Base-by-base conservation (phyloP, 1,139 yeast species). In the Suhomyces kunorum region DNA sequence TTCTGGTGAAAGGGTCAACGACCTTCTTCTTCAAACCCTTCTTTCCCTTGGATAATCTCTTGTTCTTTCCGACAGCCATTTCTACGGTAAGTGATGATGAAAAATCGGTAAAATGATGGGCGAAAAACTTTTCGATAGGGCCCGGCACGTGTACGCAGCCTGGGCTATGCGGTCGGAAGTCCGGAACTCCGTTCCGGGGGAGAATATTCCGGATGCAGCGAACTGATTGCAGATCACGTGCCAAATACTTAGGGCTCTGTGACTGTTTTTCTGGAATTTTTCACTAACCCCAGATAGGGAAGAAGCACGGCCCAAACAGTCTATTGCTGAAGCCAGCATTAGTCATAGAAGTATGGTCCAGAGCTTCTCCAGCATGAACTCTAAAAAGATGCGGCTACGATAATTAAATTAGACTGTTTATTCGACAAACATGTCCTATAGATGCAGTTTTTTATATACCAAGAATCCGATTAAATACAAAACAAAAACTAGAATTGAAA, bases 51-150 rank as follows among this genome's bases (percentile, higher is more conserved):
- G 77, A 71, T 58, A 72, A 68, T 71, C 77, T 72, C 70, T 72
- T 72, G 63, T 72, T 72, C 60, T 72, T 72, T 56, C 78, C 78
- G 56, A 72, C 78, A 65, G 77, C 78, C 78, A 72, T 72, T 51
- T 47, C 59, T 40, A 25, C 24, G 14, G 39, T 35, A 36, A 25
- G 34, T 26, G 30, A 24, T 25, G 18, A 17, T 33, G 29, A 23
- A 19, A 38, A 34, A 27, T 27, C 22, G 18, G 4, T 15, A 13
- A 22, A 16, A 19, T 26, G 27, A 9, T n/a, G 15, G 28, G 28
- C 27, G 44, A 42, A 45, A 47, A 42, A 26, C 42, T 47, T 44
- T 42, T 32, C 39, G 13, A 16, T 8, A 12, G 17, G 27, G 32
- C 6, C 4, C 11, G 28, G 12, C 44, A 41, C 41, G 44, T 19